phyloP scores from a whole-genome alignment of 2,329 filamentous ascomycete species.

The Esteya vermicola region DNA sequence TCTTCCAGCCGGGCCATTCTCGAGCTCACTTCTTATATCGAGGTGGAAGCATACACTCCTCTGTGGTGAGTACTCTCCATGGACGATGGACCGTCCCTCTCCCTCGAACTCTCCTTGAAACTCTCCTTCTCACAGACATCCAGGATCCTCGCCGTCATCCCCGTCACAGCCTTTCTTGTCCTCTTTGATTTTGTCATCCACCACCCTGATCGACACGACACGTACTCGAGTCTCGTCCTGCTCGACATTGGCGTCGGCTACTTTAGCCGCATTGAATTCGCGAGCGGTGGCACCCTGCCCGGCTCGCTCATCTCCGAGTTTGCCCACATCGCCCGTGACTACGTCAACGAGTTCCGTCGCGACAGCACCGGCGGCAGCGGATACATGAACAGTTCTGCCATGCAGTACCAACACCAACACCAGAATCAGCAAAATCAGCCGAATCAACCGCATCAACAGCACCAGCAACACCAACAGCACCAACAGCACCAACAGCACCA shows the following conservation, averaged over 20 bases:
- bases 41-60: constrained; percentile 16
- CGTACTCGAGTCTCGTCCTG: constrained; percentile 20
- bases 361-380: neutral
- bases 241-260: constrained; percentile 26
- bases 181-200: constrained; percentile 26
- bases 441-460: neutral
- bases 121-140: neutral
- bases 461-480: neutral
- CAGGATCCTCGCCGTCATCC: constrained; percentile 20
- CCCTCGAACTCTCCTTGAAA: neutral
- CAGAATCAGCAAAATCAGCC: neutral
- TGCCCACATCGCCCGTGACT: constrained; percentile 25
- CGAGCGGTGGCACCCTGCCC: constrained; percentile 18
- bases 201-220: constrained; percentile 20
- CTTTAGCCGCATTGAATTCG: constrained; percentile 26
- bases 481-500: neutral
- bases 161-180: constrained; percentile 22
- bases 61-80: constrained; percentile 12
- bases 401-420: neutral
- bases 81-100: neutral
- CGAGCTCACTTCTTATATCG: constrained; percentile 15
- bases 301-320: constrained; percentile 23
- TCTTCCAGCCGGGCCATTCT: constrained; percentile 12
- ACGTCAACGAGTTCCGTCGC: constrained; percentile 11
- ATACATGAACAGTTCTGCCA: neutral